A percentile compares a stretch with the other conserved stretches of the same genome.
Evolutionary conservation across 768 basidiomycete species (phyloP).

Genomic region (Lactarius trivialis): DNA sequence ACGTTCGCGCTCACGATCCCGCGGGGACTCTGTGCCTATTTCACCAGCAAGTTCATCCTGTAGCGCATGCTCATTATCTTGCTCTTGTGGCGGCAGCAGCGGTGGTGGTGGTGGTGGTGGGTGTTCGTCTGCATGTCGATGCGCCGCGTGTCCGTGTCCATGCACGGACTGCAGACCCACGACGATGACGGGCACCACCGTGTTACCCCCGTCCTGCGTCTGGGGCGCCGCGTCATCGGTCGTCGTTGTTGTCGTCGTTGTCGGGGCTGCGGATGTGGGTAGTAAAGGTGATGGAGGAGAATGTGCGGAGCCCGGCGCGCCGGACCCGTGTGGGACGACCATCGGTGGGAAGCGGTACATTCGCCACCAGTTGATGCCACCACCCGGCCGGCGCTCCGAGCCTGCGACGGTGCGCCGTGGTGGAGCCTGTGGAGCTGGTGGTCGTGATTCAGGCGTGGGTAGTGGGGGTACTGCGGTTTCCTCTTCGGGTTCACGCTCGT

Average conservation of each 20-base stretch:
- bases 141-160: conserved; percentile 28
- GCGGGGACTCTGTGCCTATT: background rate
- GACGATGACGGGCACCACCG: conserved; percentile 77
- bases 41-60: background rate
- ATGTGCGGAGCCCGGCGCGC: background rate
- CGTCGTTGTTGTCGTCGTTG: conserved; percentile 5
- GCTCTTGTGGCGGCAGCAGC: background rate
- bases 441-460: background rate
- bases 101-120: background rate
- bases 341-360: conserved; percentile 78
- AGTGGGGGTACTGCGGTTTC: background rate
- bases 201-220: conserved; percentile 22
- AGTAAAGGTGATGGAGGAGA: conserved; percentile 2
- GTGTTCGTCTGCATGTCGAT: conserved; percentile 11
- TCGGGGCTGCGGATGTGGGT: background rate
- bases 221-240: background rate
- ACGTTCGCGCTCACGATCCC: conserved; percentile 30
- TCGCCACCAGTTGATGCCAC: conserved; percentile 73
- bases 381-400: conserved; percentile 36
- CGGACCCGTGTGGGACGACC: conserved; percentile 31
- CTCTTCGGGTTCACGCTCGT: background rate
- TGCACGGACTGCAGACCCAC: conserved; percentile 76
- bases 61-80: background rate
- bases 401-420: conserved; percentile 30
- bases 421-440: conserved; percentile 20